Base-by-base conservation (phyloP, 441 rosid species). In the Gossypium schwendimanii region DNA sequence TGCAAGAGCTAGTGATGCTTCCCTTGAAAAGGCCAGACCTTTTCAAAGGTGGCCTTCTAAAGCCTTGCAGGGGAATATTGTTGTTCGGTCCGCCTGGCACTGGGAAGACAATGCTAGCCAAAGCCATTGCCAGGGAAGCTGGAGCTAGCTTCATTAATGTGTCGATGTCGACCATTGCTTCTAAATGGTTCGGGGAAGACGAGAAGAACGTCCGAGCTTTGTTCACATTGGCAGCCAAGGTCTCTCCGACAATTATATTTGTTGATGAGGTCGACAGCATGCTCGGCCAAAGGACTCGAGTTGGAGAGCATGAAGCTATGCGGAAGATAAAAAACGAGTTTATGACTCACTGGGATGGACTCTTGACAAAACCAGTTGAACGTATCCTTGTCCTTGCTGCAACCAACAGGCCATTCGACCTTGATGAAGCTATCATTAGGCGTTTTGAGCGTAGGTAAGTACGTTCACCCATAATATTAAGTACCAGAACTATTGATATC, bases 231-330 rank as follows among this genome's bases (percentile, higher is more conserved):
- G 96, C 96, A 4, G 85, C 93, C 23, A 91, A 89, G 80, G 92
- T 91, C 12, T 86, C 92, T 9, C 96, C 96, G 0, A 86, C 93
- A 2, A 91, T 91, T 53, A 86, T 91, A 39, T 91, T 91, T 11
- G 89, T 89, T 45, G 94, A 91, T 54, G 92, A 91, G 79, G 96
- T 91, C n/a, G 96, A 91, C 77, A 89, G 94, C 84, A 89, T 90
- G 96, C 88, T 90, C 21, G 93, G 96, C 31, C 93, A 88, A 67
- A 76, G 93, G 64, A 82, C 92, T 1, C 82, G 91, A 78, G 88
- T 83, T 15, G 93, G 96, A 44, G 96, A 91, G 80, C 92, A 89
- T 61, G 96, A 91, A 76, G 93, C 93, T 21, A 91, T 91, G 96
- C 74, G 96, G 77, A 91, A 88, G 86, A 87, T 90, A 58, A 90